Conservation (phyloP, 2,329 filamentous ascomycete species). For the Madurella mycetomatis region DNA sequence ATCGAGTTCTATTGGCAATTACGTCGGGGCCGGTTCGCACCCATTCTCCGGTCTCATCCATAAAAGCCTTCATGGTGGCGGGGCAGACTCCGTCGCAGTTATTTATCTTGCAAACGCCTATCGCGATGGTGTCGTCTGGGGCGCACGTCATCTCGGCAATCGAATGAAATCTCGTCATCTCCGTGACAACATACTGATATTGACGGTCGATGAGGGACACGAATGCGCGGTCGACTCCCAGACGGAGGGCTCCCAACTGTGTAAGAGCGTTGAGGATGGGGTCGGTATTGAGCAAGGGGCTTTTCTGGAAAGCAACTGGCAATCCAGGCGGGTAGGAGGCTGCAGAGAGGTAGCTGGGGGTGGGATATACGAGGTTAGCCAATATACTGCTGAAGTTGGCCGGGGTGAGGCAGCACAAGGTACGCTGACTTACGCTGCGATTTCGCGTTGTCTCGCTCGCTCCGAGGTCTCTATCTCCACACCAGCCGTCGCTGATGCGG, state of each 20-base stretch:
- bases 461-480: conserved; percentile 1
- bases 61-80: conserved; percentile 29
- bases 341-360: conserved; percentile 22
- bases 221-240: conserved; percentile 35
- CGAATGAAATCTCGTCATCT: conserved; percentile 37
- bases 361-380: background rate
- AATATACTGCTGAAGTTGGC: background rate
- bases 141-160: conserved; percentile 21
- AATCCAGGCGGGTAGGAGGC: conserved; percentile 19
- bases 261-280: conserved; percentile 37
- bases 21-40: conserved; percentile 23
- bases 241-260: conserved; percentile 37
- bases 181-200: conserved; percentile 38
- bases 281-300: conserved; percentile 21
- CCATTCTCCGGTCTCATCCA: conserved; percentile 26
- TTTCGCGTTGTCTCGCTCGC: conserved; percentile 9
- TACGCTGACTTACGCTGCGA: conserved; percentile 6
- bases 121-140: conserved; percentile 20
- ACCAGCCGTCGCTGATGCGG: background rate
- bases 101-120: conserved; percentile 27
- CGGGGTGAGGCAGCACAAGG: background rate
- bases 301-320: conserved; percentile 2
- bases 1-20: conserved; percentile 30
- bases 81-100: conserved; percentile 31
- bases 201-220: conserved; percentile 41